Evolutionary conservation across 176 grass and related monocot genomes (phyloP), one percentile per base, ranked within the genome.

Genomic region (Themeda triandra): DNA sequence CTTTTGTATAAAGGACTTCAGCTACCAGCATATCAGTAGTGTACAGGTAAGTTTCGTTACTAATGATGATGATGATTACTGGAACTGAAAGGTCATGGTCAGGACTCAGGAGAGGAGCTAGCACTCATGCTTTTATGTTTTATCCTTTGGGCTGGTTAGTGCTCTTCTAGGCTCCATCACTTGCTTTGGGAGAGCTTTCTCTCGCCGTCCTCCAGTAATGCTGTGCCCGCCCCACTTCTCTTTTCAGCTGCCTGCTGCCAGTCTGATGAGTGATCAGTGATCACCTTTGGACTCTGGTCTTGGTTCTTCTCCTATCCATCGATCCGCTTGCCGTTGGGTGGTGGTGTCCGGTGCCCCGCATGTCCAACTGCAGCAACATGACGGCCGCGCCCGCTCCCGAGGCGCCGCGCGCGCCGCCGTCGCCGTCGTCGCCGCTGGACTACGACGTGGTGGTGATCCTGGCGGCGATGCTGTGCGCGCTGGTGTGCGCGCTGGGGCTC

Each of bases 401-500:
- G 24, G 66, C 41, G 71, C 71, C 66, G 8, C 45, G 23, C 8
- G 35, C 37, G 54, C 27, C 74, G 51, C 11, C 76, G 31, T 6
- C 83, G 10, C 35, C 77, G 14, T 84, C 76, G 37, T 6, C 83
- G 6, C 35, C 77, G 14, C 86, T 91, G 18, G 94, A 93, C 88
- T 91, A 93, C 76, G 94, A 93, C 66, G 84, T 81, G n/a, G 91
- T 83, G 12, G 94, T 96, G 36, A 96, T 96, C 86, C 84, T 93
- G 44, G 94, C 91, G 46, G 94, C 91, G 54, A 93, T 93, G 91
- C 84, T 96, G 28, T 96, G 94, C 79, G 91, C 93, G 8, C 91
- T 95, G 65, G 86, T 96, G 48, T 95, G 93, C 79, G 93, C 73
- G 29, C 71, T 93, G 44, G 94, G 94, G 51, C 80, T 96, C 69